Evolutionary conservation across 208 protist genomes (phyloP), one percentile per base, ranked within the genome.

Genomic region (Novymonas esmeraldas): DNA sequence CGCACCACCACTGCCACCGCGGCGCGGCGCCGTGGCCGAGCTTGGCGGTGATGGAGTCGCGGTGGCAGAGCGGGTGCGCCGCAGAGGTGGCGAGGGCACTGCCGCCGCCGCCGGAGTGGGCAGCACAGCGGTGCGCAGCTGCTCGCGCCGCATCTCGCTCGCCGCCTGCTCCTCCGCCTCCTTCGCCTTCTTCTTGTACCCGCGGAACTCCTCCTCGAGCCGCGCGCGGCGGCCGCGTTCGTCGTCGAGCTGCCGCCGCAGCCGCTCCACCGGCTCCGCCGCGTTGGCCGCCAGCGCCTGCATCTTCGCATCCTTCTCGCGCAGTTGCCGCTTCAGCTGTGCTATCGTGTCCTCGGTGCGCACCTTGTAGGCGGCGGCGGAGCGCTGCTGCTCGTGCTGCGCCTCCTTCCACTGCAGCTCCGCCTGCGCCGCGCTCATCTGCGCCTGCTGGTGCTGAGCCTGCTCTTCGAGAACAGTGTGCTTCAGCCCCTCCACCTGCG

Each of bases 191-290:
- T 78, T 58, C 64, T 92, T 91, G 66, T 87, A 86, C 16, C 56
- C 66, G 24, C 42, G 67, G 34, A 96, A 82, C 67, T 94, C 82
- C 62, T 87, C 82, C 76, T 96, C 87, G 14, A 94, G 68, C 6
- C 61, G 60, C 0, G 88, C 91, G 7, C 91, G 87, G 24, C 76
- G 76, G 38, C 86, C 73, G 0, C 87, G 81, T 79, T 96, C 91
- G n/a, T 91, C 85, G 42, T 94, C 91, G 13, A 96, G 84, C 68
- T 96, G 91, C 58, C 60, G 67, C 4, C 91, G 85, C 11, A 96
- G 80, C 2, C 84, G 76, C 74, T 94, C 84, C 28, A 96, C 62
- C 11, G 87, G 86, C 71, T 91, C 87, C 5, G 74, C 78, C 6
- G 77, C 51, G 44, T 64, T 74, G 13, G 78, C 79, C 5, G 87